Conservation (phyloP, 768 basidiomycete species). For the Termitomyces sp. region DNA sequence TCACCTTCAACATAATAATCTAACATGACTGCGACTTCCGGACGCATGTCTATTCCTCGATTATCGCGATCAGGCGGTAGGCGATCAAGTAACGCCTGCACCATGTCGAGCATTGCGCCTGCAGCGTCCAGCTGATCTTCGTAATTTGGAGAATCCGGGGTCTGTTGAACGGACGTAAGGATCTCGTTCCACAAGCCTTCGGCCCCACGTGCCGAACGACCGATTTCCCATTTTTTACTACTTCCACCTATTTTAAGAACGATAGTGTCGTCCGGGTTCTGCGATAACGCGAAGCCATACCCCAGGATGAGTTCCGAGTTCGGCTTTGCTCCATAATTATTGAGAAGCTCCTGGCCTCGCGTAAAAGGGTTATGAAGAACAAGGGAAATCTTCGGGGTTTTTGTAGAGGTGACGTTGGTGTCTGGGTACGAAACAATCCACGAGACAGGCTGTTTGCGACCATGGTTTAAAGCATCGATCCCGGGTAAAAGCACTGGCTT, state of each 20-base stretch:
- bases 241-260: constrained; percentile 70
- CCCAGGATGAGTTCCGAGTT: constrained; percentile 89
- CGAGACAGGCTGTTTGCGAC: constrained; percentile 74
- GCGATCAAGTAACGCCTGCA: constrained; percentile 44
- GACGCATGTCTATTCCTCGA: constrained; percentile 35
- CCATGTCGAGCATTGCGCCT: constrained; percentile 66
- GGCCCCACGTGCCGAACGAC: constrained; percentile 51
- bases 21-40: constrained; percentile 65
- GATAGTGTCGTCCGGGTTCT: constrained; percentile 87
- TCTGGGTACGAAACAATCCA: constrained; percentile 63
- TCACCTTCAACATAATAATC: constrained; percentile 65
- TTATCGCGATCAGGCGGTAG: constrained; percentile 38
- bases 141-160: constrained; percentile 33
- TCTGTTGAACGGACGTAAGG: constrained; percentile 28
- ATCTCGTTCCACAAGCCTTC: constrained; percentile 65
- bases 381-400: constrained; percentile 54
- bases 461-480: constrained; percentile 85
- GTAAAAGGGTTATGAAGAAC: constrained; percentile 46
- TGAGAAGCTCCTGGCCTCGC: constrained; percentile 64
- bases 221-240: constrained; percentile 59
- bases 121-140: constrained; percentile 72
- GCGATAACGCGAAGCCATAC: constrained; percentile 81
- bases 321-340: constrained; percentile 91
- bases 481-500: constrained; percentile 86
- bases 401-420: constrained; percentile 12